phyloP scores from a whole-genome alignment of 108 stramenopile species.

The Cylindrotheca fusiformis region DNA sequence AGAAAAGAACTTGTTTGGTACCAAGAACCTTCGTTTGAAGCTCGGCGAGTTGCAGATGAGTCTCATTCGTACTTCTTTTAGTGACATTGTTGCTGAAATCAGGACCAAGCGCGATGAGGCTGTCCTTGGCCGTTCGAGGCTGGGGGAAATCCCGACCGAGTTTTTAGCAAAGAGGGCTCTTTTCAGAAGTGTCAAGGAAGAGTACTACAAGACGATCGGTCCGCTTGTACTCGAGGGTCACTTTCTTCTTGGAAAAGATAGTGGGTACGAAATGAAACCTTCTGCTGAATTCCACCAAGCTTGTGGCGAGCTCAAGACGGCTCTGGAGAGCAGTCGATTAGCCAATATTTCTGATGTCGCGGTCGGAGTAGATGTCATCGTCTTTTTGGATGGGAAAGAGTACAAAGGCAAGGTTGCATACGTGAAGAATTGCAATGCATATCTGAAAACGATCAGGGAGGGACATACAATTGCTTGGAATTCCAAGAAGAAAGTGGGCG shows the following conservation, averaged over 20 bases:
- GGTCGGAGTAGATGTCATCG: conserved; percentile 8
- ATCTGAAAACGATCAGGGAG: neutral
- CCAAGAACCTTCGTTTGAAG: neutral
- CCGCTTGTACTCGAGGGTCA: neutral
- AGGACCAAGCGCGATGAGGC: neutral
- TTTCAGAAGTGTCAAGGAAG: neutral
- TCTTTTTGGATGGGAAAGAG: neutral
- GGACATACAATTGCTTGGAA: too few species aligned
- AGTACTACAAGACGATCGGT: neutral
- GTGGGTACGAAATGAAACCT: neutral
- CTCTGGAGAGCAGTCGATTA: neutral
- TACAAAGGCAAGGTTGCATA: neutral
- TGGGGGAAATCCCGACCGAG: neutral
- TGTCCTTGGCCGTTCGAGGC: neutral
- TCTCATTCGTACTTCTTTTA: neutral
- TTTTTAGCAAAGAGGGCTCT: neutral
- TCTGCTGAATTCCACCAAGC: conserved; percentile 1
- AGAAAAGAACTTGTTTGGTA: conserved; percentile 1
- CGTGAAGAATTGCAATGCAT: neutral
- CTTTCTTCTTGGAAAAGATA: neutral
- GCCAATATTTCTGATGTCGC: neutral
- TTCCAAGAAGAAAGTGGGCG: neutral
- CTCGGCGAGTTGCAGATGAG: conserved; percentile 1
- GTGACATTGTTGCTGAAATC: neutral
- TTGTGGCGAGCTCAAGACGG: neutral